These are phyloP conservation scores for Thuidium tamariscinum DNA, from an alignment of 225 moss, liverwort and hornwort species.

Conservation along the genomic window DNA sequence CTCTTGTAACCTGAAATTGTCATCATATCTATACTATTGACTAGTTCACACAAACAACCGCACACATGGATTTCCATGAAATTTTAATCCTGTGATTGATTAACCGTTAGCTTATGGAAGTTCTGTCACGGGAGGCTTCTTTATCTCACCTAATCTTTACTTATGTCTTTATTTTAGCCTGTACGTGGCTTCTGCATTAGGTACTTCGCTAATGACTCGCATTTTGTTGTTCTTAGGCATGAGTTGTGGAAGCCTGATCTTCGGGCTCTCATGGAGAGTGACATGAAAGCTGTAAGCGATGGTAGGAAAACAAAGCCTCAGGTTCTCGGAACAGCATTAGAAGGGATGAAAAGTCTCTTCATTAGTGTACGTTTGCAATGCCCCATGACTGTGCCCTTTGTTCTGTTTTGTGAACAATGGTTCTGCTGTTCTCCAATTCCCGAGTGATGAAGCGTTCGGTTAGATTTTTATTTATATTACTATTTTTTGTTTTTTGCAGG, in stretches of 20 bases:
- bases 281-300: constrained; percentile 98
- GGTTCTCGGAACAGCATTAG: constrained; percentile 72
- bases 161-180: not conserved
- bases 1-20: not conserved
- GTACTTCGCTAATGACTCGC: not conserved
- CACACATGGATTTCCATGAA: not conserved
- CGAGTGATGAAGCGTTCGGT: not conserved
- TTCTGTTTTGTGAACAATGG: not conserved
- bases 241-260: constrained; percentile 96
- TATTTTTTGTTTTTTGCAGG: constrained; percentile 20
- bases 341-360: constrained; percentile 89
- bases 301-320: constrained; percentile 86
- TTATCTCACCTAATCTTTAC: not conserved
- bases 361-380: constrained; percentile 51
- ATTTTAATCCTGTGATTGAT: not conserved
- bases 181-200: not conserved
- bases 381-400: not conserved
- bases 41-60: not conserved
- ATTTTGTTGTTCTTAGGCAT: constrained; percentile 37
- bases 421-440: not conserved
- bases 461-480: not conserved
- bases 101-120: not conserved
- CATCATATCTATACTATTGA: not conserved
- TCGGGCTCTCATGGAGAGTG: constrained; percentile 97
- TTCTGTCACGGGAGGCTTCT: not conserved